Percentiles rank a stretch among this genome's conserved stretches.
Conservation (phyloP, 257 asterid species). For the Nicotiana obtusifolia region DNA sequence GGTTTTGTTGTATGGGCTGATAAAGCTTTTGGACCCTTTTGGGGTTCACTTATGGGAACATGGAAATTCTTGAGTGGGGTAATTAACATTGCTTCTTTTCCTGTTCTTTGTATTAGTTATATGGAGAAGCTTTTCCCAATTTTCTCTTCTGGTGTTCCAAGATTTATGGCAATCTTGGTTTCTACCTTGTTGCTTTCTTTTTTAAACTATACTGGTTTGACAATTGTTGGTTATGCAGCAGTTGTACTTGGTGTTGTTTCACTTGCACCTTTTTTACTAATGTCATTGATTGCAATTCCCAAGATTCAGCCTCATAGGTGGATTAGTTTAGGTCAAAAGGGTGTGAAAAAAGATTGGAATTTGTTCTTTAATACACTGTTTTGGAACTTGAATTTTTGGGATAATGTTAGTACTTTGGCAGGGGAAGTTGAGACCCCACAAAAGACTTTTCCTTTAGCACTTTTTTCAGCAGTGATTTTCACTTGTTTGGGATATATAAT, state of each 20-base stretch:
- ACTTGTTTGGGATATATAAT: constrained; percentile 61
- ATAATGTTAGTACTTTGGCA: constrained; percentile 64
- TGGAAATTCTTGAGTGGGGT: constrained; percentile 20
- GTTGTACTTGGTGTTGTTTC: constrained; percentile 21
- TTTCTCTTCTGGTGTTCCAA: constrained; percentile 12
- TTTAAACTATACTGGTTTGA: constrained; percentile 23
- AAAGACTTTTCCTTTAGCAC: constrained; percentile 50
- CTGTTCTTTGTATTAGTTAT: constrained; percentile 14
- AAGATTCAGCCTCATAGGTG: constrained; percentile 30
- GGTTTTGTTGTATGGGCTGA: constrained; percentile 17
- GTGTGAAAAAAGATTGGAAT: constrained; percentile 55
- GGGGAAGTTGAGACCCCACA: constrained; percentile 68
- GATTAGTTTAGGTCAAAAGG: constrained; percentile 47
- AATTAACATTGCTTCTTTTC: constrained; percentile 15
- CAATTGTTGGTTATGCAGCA: constrained; percentile 27
- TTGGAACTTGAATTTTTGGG: constrained; percentile 81
- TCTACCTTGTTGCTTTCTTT: constrained; percentile 19
- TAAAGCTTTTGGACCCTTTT: constrained; percentile 15
- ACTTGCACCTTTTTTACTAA: constrained; percentile 16
- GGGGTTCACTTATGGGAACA: constrained; percentile 17
- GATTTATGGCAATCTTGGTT: constrained; percentile 14
- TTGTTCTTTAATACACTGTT: constrained; percentile 62
- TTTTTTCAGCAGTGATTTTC: constrained; percentile 43
- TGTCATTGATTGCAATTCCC: constrained; percentile 18
- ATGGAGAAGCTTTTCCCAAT: constrained; percentile 15